phyloP scores from a whole-genome alignment of 2,329 filamentous ascomycete genomes.

The Raffaelea albimanens region DNA sequence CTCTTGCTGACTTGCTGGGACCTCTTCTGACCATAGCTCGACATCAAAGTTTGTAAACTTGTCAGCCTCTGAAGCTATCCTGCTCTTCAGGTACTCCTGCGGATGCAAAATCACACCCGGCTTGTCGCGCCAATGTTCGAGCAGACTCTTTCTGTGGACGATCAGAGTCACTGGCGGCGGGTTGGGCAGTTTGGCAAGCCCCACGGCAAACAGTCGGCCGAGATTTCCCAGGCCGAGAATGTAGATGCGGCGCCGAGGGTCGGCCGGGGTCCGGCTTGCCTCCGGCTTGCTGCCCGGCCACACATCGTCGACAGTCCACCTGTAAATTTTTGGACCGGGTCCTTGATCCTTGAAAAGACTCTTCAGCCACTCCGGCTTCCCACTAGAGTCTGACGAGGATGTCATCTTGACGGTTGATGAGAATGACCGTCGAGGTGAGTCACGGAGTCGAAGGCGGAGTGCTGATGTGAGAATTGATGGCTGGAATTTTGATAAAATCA shows the following conservation, averaged over 20 bases:
- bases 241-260: conserved; percentile 47
- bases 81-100: conserved; percentile 1
- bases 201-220: conserved; percentile 68
- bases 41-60: conserved; percentile 32
- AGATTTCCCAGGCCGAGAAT: conserved; percentile 75
- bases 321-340: conserved; percentile 7
- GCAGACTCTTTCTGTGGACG: conserved; percentile 51
- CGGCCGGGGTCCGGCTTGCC: too few species aligned
- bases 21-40: conserved; percentile 46
- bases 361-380: conserved; percentile 8
- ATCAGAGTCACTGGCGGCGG: conserved; percentile 71
- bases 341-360: conserved; percentile 2
- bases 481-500: too few species aligned
- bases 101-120: conserved; percentile 34
- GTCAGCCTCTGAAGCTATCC: conserved; percentile 16
- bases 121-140: conserved; percentile 34
- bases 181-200: conserved; percentile 48
- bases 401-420: background rate
- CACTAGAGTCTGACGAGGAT: too few species aligned
- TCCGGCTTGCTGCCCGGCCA: background rate
- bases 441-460: too few species aligned
- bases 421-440: background rate
- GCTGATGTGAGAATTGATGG: too few species aligned
- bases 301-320: conserved; percentile 8
- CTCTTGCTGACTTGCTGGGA: too few species aligned